phyloP scores from a whole-genome alignment of 2,329 filamentous ascomycete genomes.

The Tolypocladium ovalisporum region DNA sequence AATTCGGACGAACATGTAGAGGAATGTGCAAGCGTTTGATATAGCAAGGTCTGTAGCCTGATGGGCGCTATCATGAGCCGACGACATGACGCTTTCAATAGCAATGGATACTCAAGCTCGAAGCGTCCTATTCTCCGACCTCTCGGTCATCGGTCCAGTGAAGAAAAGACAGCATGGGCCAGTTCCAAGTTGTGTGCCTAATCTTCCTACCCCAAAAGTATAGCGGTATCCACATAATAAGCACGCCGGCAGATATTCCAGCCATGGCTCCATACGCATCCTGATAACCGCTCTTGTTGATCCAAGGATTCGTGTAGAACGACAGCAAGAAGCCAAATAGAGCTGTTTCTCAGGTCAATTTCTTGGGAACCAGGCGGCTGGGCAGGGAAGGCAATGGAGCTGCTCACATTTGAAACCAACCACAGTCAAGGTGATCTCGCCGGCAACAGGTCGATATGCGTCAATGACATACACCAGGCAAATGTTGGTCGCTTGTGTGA shows the following conservation, averaged over 20 bases:
- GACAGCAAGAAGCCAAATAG: conserved; percentile 47
- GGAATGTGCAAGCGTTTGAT: background rate
- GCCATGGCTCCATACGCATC: conserved; percentile 47
- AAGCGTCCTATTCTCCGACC: conserved; percentile 34
- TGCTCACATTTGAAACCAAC: conserved; percentile 41
- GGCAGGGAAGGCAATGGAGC: background rate
- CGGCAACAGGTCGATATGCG: conserved; percentile 44
- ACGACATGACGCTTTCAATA: background rate
- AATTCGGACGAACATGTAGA: background rate
- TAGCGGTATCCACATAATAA: conserved; percentile 37
- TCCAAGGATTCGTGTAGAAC: conserved; percentile 51
- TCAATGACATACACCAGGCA: conserved; percentile 48
- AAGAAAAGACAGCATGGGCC: conserved; percentile 32
- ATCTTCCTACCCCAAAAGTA: conserved; percentile 41
- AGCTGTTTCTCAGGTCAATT: conserved; percentile 17
- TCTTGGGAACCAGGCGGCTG: background rate
- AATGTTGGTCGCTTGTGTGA: conserved; percentile 44
- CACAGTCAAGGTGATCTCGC: conserved; percentile 41
- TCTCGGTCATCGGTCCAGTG: conserved; percentile 43
- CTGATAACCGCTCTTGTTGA: conserved; percentile 35
- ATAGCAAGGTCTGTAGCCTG: background rate
- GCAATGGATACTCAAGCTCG: background rate
- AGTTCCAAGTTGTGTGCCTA: conserved; percentile 34
- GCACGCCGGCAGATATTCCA: conserved; percentile 34
- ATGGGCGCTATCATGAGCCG: background rate